Base-by-base conservation (phyloP, 2,329 filamentous ascomycete genomes). In the Triangularia verruculosa region DNA sequence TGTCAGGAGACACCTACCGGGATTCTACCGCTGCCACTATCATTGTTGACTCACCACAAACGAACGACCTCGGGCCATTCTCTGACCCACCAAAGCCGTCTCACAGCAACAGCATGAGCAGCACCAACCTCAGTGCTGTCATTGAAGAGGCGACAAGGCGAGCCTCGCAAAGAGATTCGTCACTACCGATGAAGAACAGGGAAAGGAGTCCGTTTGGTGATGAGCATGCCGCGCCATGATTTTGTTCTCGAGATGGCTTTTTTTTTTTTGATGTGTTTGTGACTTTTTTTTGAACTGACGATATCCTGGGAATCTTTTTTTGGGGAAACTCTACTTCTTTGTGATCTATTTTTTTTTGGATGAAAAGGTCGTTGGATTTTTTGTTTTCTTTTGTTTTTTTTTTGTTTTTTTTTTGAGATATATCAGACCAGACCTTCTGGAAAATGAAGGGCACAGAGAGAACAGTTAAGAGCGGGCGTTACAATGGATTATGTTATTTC, bases 41-140 rank as follows among this genome's bases (percentile, higher is more conserved):
- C 43, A 80, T 83, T 53, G 80, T 82, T 13, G 80, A 83, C 59
- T 81, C 83, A 2, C 79, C 82, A 1, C 70, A 73, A 2, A 68
- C 77, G n/a, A 54, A 54, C 15, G 82, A 85, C 64, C 80, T 86
- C 69, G 81, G 86, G 0, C 86, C 86, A 0, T 89, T 89, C 72
- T 80, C 81, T 7, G 86, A 88, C 66, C 85, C 84, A 1, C 80
- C 82, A 1, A 70, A 72, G 59, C 69, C 68, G 59, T 68, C 69
- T 28, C 61, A 62, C 59, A 63, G 60, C 69, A 71, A 75, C 63
- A 82, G 78, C 67, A 78, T 51, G 12, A 83, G 78, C 66, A 78
- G 76, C 12, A 78, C 77, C 12, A 82, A 78, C 53, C 76, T 88
- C 12, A 83, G 83, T 62, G 81, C 83, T 4, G 81, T 87, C 27